Conservation (phyloP, 1,139 yeast species). For the Pneumocystis carinii region DNA sequence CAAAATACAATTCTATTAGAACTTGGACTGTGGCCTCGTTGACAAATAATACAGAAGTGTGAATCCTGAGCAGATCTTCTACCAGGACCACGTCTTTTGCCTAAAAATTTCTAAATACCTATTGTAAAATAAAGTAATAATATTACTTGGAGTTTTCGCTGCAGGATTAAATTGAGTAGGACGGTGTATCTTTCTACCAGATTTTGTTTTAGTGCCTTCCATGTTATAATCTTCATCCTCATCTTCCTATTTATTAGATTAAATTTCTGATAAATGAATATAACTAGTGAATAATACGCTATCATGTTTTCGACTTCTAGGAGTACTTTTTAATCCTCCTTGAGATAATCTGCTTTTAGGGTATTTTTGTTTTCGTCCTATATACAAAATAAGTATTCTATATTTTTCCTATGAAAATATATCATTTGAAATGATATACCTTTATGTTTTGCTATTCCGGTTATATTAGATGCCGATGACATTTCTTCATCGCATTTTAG, state of each 20-base stretch:
- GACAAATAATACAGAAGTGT: conserved; percentile 29
- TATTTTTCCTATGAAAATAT: not conserved
- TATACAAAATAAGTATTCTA: not conserved
- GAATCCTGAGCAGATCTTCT: conserved; percentile 16
- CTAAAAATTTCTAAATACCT: conserved; percentile 1
- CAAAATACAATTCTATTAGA: conserved; percentile 31
- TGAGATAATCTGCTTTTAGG: not conserved
- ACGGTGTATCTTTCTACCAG: conserved; percentile 17
- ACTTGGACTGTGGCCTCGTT: conserved; percentile 28
- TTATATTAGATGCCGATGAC: not conserved
- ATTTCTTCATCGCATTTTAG: not conserved
- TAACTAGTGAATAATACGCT: not conserved
- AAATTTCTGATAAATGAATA: not conserved
- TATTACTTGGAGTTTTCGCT: conserved; percentile 2
- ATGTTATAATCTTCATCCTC: conserved; percentile 14
- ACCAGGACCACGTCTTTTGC: conserved; percentile 10
- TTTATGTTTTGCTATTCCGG: not conserved
- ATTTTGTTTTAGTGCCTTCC: conserved; percentile 18
- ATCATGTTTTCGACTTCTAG: not conserved
- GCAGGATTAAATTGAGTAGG: conserved; percentile 17
- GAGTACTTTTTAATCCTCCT: not conserved
- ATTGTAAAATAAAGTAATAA: not conserved
- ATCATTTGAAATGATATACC: not conserved
- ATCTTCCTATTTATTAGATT: conserved; percentile 7
- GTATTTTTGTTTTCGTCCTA: not conserved